Base-by-base conservation (phyloP, 2,329 filamentous ascomycete species). In the Helicocarpus griseus region DNA sequence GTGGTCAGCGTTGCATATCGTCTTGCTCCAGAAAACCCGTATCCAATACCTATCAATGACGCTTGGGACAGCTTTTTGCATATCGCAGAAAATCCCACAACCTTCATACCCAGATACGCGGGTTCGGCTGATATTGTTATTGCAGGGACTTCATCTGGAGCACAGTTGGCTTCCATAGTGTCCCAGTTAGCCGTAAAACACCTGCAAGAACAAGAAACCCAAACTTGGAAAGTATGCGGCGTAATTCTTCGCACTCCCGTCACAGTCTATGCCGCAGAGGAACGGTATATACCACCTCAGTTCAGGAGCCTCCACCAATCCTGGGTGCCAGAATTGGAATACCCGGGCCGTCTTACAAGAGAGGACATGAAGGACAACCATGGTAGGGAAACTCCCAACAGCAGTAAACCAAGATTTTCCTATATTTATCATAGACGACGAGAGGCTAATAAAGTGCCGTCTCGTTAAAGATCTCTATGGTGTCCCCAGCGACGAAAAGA, bases 1-100 rank as follows among this genome's bases (percentile, higher is more conserved):
- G 44, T 57, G 21, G 49, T 58, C 44, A 56, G 50, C 41, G 51
- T 58, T 29, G 57, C 43, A 41, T 58, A 58, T 35, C 55, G 56
- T 4, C 51, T 59, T 14, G 52, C 55, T n/a, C 57, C 57, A 14
- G 57, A 57, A 31, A 44, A 51, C 26, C 31, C 35, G 3, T 58
- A 50, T 51, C 56, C 50, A 2, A 52, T 33, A 14, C 51, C 51
- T 5, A 48, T 35, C 1, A 47, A 53, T n/a, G 47, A 47, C 41
- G 51, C 48, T 8, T 41, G 51, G 35, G 48, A 53, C 22, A 22
- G 47, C 8, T 50, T 53, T 41, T 17, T 53, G 8, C 7, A 24
- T 26, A 33, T 50, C 4, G 26, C 48, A 6, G 21, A 33, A 6
- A 50, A 46, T 21, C 17, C 33, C 11, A 17, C 33, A 13, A 19